Conservation (phyloP, 352 stramenopile genomes). For the Globisporangium acanthophoron region DNA sequence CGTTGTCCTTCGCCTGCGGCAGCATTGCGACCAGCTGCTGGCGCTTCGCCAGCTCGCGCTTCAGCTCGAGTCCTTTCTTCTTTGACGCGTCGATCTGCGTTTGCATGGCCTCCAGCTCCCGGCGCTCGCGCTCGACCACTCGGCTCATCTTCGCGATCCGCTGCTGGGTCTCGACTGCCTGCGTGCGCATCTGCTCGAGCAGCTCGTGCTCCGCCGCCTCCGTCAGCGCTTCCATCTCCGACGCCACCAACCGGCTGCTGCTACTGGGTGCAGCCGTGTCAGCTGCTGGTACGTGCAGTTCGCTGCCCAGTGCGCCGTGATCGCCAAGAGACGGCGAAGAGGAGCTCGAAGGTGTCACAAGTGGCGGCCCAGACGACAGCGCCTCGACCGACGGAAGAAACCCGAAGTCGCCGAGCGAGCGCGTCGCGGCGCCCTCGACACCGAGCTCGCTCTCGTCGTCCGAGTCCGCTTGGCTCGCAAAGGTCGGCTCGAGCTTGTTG, state of each 20-base stretch:
- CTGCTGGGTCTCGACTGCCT: conserved; percentile 26
- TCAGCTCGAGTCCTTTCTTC: conserved; percentile 22
- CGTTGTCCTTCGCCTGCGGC: conserved; percentile 56
- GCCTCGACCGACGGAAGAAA: too few relatives aligned
- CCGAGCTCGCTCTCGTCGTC: conserved; percentile 4
- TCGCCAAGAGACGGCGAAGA: too few relatives aligned
- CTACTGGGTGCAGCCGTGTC: too few relatives aligned
- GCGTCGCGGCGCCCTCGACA: too few relatives aligned
- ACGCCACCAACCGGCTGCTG: too few relatives aligned
- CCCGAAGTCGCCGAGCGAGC: too few relatives aligned
- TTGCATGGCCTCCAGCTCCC: conserved; percentile 21
- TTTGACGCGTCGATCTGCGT: conserved; percentile 31
- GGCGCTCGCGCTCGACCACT: conserved; percentile 29
- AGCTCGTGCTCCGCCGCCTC: conserved; percentile 14
- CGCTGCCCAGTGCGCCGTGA: too few relatives aligned
- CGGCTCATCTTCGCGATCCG: conserved; percentile 36
- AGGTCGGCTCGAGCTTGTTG: background rate
- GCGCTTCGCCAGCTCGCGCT: conserved; percentile 41
- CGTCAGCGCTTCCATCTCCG: background rate
- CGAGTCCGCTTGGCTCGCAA: conserved; percentile 3
- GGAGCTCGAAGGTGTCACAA: too few relatives aligned
- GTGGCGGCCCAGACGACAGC: too few relatives aligned
- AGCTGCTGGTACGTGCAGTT: too few relatives aligned
- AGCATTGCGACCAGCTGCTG: conserved; percentile 61
- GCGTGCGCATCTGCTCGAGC: conserved; percentile 25